A percentile compares a stretch with the other conserved stretches of the same genome.
phyloP scores from a whole-genome alignment of 176 grass and related monocot species.

The Carex myosuroides region DNA sequence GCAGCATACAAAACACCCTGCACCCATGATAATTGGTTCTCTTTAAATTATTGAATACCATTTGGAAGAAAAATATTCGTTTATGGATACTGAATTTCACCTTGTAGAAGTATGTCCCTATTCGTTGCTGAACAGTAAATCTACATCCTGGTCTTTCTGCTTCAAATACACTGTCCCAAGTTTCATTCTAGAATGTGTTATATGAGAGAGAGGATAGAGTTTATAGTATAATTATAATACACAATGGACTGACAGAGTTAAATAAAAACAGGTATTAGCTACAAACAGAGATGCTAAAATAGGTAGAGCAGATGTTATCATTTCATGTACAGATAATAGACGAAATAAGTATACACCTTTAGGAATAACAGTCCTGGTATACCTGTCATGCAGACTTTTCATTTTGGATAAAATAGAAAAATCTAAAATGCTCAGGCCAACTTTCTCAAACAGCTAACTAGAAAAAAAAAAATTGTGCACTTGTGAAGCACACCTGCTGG shows the following conservation, averaged over 20 bases:
- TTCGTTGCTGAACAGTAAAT: conserved; percentile 76
- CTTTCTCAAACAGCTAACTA: background rate
- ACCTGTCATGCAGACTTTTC: background rate
- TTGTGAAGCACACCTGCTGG: conserved; percentile 55
- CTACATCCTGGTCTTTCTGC: conserved; percentile 77
- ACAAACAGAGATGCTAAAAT: background rate
- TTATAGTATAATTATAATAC: background rate
- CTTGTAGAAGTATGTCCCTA: conserved; percentile 89
- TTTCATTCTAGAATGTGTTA: background rate
- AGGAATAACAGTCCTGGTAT: background rate
- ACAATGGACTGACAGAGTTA: background rate
- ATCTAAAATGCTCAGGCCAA: background rate
- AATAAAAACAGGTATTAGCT: background rate
- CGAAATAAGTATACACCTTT: background rate
- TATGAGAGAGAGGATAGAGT: background rate
- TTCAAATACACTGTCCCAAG: conserved; percentile 81
- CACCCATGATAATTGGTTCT: background rate
- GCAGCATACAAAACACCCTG: conserved; percentile 80
- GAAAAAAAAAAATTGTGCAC: background rate
- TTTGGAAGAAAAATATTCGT: conserved; percentile 3
- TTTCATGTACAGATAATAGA: background rate
- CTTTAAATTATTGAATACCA: background rate
- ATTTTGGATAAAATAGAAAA: background rate
- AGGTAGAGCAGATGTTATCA: background rate
- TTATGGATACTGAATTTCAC: conserved; percentile 24